Conservation (phyloP, 176 grass and related monocot species). For the Stipa capillata region DNA sequence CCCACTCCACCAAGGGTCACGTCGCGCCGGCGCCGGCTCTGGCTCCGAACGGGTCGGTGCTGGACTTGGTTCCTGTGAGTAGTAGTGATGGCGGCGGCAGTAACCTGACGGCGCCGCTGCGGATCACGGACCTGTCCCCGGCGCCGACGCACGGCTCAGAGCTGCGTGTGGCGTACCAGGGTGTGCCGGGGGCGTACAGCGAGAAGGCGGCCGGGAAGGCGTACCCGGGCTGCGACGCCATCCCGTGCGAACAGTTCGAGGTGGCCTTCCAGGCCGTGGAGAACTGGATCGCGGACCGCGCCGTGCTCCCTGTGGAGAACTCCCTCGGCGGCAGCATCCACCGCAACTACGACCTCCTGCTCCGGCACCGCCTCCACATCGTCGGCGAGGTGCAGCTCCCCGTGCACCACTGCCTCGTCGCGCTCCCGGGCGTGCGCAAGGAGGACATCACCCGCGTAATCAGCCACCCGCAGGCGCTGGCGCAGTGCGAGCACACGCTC, state of each 20-base stretch:
- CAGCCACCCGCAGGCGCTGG: constrained; percentile 87
- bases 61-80: constrained; percentile 29
- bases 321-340: constrained; percentile 95
- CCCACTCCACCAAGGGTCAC: constrained; percentile 2
- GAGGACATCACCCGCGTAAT: constrained; percentile 75
- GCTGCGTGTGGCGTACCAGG: constrained; percentile 91
- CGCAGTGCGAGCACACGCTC: constrained; percentile 88
- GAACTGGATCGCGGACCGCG: constrained; percentile 87
- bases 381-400: constrained; percentile 89
- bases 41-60: not conserved
- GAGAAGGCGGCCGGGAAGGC: constrained; percentile 71
- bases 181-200: constrained; percentile 59
- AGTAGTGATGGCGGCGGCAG: not conserved
- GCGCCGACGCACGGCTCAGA: constrained; percentile 81
- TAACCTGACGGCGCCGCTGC: constrained; percentile 51
- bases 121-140: constrained; percentile 68
- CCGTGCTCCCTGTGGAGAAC: constrained; percentile 94
- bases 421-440: constrained; percentile 79
- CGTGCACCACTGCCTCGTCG: constrained; percentile 86
- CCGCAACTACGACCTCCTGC: constrained; percentile 93
- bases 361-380: constrained; percentile 88
- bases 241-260: constrained; percentile 97
- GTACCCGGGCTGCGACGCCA: constrained; percentile 64
- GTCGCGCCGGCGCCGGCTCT: not conserved
- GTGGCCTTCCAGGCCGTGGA: constrained; percentile 87